phyloP scores from a whole-genome alignment of 805 yeast genomes.

The Candida patagonica region DNA sequence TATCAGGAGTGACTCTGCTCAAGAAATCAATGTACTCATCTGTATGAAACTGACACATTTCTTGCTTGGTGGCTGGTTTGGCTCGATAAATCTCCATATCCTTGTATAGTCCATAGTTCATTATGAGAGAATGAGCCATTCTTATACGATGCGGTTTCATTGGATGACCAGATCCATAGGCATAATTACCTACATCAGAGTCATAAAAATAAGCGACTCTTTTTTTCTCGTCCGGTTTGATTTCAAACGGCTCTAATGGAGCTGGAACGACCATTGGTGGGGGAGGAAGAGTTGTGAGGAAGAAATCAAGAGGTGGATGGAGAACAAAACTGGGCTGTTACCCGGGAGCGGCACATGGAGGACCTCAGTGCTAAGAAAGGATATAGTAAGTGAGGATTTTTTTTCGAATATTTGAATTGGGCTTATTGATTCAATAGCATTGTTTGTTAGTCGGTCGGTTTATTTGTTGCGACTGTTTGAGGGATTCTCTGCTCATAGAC shows the following conservation, averaged over 20 bases:
- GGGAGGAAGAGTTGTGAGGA: not conserved
- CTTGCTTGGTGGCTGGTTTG: conserved; percentile 95
- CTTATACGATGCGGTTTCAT: conserved; percentile 99
- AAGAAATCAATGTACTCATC: conserved; percentile 94
- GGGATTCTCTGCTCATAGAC: too few species aligned
- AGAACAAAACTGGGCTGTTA: not conserved
- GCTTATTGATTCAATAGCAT: too few species aligned
- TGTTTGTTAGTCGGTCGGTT: too few species aligned
- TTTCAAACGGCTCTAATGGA: conserved; percentile 11
- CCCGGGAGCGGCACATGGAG: too few species aligned
- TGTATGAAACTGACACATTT: conserved; percentile 96
- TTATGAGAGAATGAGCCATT: conserved; percentile 94
- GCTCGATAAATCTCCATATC: conserved; percentile 97
- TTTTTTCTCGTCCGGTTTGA: conserved; percentile 12
- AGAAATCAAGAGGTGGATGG: not conserved
- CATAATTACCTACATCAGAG: conserved; percentile 94
- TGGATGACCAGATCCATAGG: conserved; percentile 97
- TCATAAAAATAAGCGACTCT: conserved; percentile 74
- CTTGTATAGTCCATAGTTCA: conserved; percentile 94
- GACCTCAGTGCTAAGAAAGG: too few species aligned
- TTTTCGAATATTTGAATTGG: too few species aligned
- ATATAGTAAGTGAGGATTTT: too few species aligned
- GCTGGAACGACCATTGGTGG: conserved; percentile 3
- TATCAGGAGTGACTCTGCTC: conserved; percentile 86
- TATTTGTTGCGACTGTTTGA: too few species aligned